A percentile compares a stretch with the other conserved stretches of the same genome.
Conservation (phyloP, 2,329 filamentous ascomycete genomes). For the Ophidiomyces ophidiicola region DNA sequence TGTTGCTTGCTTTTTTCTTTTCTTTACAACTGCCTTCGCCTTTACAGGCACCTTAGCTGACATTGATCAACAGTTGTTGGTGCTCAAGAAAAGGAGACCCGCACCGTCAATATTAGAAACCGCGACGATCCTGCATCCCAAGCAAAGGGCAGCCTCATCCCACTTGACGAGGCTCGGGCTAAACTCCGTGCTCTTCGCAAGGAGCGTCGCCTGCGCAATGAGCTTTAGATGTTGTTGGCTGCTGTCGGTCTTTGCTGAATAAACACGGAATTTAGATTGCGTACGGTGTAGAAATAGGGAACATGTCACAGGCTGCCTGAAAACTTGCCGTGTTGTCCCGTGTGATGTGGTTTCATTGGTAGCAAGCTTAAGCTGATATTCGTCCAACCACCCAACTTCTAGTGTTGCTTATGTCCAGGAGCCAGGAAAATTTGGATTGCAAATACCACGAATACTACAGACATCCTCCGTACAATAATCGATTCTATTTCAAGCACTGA, state of each 20-base stretch:
- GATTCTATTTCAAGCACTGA: no score
- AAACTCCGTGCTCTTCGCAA: constrained; percentile 40
- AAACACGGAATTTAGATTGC: no score
- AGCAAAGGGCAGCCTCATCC: constrained; percentile 49
- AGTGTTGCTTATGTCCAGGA: no score
- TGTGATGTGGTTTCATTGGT: no score
- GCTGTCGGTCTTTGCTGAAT: neutral
- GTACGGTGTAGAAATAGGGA: neutral
- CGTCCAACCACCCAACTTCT: no score
- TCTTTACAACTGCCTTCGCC: constrained; percentile 10
- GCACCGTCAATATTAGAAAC: constrained; percentile 53
- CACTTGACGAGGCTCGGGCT: constrained; percentile 46
- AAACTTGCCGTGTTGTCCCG: no score
- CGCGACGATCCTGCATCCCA: constrained; percentile 51
- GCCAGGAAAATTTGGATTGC: no score
- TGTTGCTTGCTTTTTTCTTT: constrained; percentile 14
- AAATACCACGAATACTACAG: no score
- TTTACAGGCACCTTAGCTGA: constrained; percentile 1
- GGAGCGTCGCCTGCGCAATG: constrained; percentile 34
- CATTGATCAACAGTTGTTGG: constrained; percentile 41
- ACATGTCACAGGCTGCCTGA: neutral
- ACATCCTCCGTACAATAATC: no score
- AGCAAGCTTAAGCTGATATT: no score
- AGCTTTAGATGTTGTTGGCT: constrained; percentile 21
- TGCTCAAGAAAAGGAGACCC: constrained; percentile 47